These are phyloP conservation scores for Fusarium austroafricanum DNA, from an alignment of 2,329 filamentous ascomycete genomes.

Conservation along the genomic window DNA sequence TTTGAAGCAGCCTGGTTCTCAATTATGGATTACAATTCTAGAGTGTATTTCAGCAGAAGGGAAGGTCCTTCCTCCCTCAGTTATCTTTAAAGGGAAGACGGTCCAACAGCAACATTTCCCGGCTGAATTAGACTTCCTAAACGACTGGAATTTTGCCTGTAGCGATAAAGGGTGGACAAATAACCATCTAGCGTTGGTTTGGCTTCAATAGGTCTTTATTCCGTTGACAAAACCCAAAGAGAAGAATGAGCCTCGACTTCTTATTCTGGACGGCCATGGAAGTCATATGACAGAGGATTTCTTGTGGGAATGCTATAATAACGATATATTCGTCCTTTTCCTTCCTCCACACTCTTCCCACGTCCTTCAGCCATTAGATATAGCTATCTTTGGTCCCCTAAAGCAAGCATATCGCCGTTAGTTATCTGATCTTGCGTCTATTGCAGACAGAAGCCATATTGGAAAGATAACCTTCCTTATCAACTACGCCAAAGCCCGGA, in stretches of 20 bases:
- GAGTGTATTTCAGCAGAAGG: background rate
- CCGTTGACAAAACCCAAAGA: background rate
- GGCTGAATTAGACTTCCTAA: background rate
- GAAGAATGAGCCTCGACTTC: background rate
- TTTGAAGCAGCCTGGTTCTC: background rate
- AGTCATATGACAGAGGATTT: background rate
- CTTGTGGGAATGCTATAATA: background rate
- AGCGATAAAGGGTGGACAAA: background rate
- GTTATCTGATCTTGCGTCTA: background rate
- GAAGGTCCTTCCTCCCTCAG: background rate
- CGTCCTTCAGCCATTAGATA: background rate
- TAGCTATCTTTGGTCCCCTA: background rate
- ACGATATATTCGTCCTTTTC: background rate
- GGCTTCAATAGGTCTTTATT: background rate
- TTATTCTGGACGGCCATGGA: background rate
- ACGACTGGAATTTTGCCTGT: background rate
- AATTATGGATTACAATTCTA: background rate
- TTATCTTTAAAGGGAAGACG: background rate
- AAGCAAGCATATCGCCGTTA: background rate
- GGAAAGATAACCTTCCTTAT: background rate
- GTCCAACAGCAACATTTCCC: background rate
- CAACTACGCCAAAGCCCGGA: background rate
- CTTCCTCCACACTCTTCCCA: background rate
- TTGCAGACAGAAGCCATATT: background rate
- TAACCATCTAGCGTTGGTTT: background rate